Evolutionary conservation across 2,329 filamentous ascomycete species (phyloP).

Genomic region (Rachicladosporium sp.): DNA sequence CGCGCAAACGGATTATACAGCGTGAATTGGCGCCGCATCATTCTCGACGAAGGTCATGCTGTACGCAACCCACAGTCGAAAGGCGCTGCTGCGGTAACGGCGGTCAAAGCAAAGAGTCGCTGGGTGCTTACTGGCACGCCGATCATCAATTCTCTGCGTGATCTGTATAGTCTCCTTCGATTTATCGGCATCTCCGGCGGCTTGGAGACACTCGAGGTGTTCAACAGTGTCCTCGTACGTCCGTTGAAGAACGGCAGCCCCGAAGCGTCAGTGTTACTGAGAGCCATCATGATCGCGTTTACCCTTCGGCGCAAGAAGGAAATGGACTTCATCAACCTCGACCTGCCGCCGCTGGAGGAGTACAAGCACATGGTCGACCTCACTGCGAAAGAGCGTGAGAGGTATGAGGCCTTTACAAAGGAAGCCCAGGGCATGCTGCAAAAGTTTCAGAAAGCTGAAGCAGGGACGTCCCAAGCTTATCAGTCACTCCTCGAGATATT

Average conservation of each 20-base stretch:
- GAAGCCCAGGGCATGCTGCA: slow-evolving; percentile 64
- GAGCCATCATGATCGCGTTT: slow-evolving; percentile 66
- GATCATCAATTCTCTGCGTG: slow-evolving; percentile 57
- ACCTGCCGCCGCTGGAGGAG: slow-evolving; percentile 63
- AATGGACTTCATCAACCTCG: slow-evolving; percentile 76
- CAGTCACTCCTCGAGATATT: slow-evolving; percentile 68
- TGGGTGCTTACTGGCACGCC: slow-evolving; percentile 65
- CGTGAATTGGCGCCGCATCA: slow-evolving; percentile 62
- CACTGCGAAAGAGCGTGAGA: slow-evolving; percentile 58
- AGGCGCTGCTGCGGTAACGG: slow-evolving; percentile 54
- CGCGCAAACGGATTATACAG: slow-evolving; percentile 44
- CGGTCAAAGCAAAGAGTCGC: slow-evolving; percentile 55
- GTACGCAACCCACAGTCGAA: slow-evolving; percentile 65
- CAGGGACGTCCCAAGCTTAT: slow-evolving; percentile 41
- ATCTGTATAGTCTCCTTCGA: slow-evolving; percentile 67
- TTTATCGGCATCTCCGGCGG: slow-evolving; percentile 68
- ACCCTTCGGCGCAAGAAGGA: slow-evolving; percentile 75
- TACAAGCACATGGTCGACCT: slow-evolving; percentile 67
- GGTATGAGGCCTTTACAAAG: slow-evolving; percentile 62
- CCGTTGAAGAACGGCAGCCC: slow-evolving; percentile 49
- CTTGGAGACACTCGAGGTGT: slow-evolving; percentile 59
- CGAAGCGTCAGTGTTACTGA: slow-evolving; percentile 48
- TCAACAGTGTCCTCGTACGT: slow-evolving; percentile 59
- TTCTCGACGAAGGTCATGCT: slow-evolving; percentile 72
- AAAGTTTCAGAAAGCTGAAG: slow-evolving; percentile 39